Base-by-base conservation (phyloP, 1,284 basidiomycete genomes). In the Apiotrichum laibachii region DNA sequence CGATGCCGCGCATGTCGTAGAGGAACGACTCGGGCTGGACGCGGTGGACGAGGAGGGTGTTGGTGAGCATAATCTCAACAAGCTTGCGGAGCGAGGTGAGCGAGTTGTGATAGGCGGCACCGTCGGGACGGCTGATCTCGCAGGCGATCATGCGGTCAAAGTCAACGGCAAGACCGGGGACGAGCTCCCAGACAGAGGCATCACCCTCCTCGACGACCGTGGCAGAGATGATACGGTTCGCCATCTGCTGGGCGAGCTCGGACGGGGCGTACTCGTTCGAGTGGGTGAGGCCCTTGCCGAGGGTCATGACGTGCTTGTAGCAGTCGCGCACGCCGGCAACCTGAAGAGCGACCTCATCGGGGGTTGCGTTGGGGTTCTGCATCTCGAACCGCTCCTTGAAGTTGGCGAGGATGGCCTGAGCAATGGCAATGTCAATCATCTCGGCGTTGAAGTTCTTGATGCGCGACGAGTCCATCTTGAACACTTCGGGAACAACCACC, bases 391-490 rank as follows among this genome's bases (percentile, higher is more conserved):
- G 51, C 21, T 53, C 51, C 50, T 51, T 31, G 48, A 63, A 63
- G 7, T 34, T 35, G 62, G 53, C 35, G 62, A 67, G 46, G 67
- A 91, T 84, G 85, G 91, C 87, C 79, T 88, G 89, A 54, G 90
- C 79, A 44, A 87, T 84, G 15, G 85, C 85, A 50, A 88, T 81
- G 70, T 95, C 90, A 46, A 86, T 83, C 0, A 86, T 85, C 61
- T 94, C 90, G 55, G 84, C 81, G 67, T 72, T 59, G 60, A 73
- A 84, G 40, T 84, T 82, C 53, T 83, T 80, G 35, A 96, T 80
- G 31, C 92, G 85, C 48, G 85, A 80, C 55, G 84, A 84, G 79
- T 95, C 92, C 65, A 94, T 86, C 74, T 89, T 88, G 37, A 90
- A 82, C 5, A 89, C 90, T 80, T 95, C 92, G 21, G 92, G 91